Evolutionary conservation across 495 filamentous ascomycete species (phyloP).

Genomic region (Astrocystis sublimbata): DNA sequence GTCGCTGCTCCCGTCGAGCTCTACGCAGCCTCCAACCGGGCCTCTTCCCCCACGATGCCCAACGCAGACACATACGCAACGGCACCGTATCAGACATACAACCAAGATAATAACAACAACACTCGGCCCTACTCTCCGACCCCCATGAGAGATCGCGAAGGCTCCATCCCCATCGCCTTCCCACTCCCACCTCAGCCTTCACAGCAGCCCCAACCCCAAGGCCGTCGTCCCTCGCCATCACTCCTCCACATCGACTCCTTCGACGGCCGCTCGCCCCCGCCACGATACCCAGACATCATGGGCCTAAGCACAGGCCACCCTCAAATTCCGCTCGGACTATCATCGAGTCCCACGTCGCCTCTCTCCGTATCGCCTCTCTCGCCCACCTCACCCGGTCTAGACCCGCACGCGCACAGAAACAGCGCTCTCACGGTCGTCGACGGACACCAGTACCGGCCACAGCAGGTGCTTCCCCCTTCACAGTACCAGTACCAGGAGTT

Average conservation of each 20-base stretch:
- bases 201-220: too few species aligned
- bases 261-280: constrained; percentile 6
- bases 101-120: neutral
- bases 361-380: constrained; percentile 14
- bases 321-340: too few species aligned
- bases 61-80: neutral
- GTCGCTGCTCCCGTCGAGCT: neutral
- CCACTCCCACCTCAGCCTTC: too few species aligned
- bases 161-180: neutral
- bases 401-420: neutral
- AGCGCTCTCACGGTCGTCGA: too few species aligned
- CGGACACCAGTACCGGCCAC: neutral
- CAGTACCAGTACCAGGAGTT: neutral
- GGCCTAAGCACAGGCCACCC: neutral
- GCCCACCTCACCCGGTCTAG: neutral
- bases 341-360: constrained; percentile 11
- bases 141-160: neutral
- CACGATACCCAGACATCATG: constrained; percentile 6
- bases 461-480: too few species aligned
- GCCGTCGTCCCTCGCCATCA: too few species aligned
- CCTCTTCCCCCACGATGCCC: neutral
- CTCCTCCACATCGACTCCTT: neutral
- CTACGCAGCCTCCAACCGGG: neutral
- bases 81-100: neutral
- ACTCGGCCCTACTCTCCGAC: neutral